These are phyloP conservation scores for Amanita subjunquillea DNA, from an alignment of 768 basidiomycete species.

Conservation along the genomic window DNA sequence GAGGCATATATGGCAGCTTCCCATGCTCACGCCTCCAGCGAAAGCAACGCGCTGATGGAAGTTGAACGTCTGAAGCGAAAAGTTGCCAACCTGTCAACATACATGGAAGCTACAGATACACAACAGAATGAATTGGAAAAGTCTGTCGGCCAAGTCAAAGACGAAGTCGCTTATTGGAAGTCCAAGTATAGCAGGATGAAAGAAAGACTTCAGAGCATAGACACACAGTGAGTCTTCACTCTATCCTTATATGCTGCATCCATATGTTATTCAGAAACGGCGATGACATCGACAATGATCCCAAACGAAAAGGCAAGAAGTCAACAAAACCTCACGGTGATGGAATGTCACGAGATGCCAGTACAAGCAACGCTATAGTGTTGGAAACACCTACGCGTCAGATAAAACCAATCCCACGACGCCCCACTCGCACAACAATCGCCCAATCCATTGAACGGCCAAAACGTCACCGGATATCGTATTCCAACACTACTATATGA, in stretches of 20 bases:
- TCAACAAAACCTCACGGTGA: background rate
- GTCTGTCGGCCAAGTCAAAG: background rate
- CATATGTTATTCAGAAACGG: background rate
- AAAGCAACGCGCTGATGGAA: slow-evolving; percentile 14
- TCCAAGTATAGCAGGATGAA: background rate
- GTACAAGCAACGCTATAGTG: no score
- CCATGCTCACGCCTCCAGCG: slow-evolving; percentile 19
- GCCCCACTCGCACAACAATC: background rate
- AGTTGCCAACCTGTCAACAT: background rate
- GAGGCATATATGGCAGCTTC: slow-evolving; percentile 27
- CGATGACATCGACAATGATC: background rate
- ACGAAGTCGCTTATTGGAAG: background rate
- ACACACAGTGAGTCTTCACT: background rate
- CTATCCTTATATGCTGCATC: background rate
- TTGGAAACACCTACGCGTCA: background rate
- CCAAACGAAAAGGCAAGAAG: background rate
- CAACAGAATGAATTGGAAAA: background rate
- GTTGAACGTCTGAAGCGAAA: background rate
- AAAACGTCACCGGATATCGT: background rate
- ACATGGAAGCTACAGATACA: background rate
- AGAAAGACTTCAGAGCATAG: background rate
- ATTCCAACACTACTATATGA: background rate
- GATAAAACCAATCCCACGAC: slow-evolving; percentile 1
- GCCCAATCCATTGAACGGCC: background rate
- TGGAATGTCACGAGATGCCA: background rate